Conservation (phyloP, 1,284 basidiomycete species). For the Ustilago nuda region DNA sequence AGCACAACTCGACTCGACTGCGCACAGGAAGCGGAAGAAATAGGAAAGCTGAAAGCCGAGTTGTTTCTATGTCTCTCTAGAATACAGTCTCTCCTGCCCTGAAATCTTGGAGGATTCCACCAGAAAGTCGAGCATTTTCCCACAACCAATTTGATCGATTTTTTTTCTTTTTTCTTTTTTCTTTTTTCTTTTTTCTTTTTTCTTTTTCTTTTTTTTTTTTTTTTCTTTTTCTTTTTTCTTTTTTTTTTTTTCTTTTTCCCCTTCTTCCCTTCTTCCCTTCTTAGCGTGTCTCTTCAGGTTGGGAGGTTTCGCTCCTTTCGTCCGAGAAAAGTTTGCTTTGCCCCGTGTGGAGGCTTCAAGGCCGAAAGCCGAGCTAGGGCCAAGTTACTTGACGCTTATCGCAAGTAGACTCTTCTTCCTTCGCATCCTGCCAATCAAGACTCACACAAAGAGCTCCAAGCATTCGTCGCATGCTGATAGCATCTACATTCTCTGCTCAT, state of each 20-base stretch:
- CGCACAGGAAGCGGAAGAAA: constrained; percentile 38
- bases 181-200: too few species aligned
- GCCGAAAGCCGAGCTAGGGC: too few species aligned
- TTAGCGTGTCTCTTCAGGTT: too few species aligned
- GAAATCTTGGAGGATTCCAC: constrained; percentile 9
- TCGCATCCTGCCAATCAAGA: constrained; percentile 1
- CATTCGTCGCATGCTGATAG: background rate
- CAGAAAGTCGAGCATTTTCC: constrained; percentile 6
- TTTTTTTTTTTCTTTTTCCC: too few species aligned
- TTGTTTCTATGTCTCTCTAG: background rate
- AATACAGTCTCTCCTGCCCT: background rate
- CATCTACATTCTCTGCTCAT: background rate
- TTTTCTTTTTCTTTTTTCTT: too few species aligned
- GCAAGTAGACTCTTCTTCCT: background rate
- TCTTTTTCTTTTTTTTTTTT: too few species aligned
- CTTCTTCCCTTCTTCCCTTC: too few species aligned
- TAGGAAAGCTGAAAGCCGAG: constrained; percentile 21
- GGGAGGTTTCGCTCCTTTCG: too few species aligned
- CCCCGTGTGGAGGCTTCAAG: constrained; percentile 21
- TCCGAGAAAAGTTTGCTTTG: too few species aligned
- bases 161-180: background rate
- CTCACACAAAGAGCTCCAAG: background rate
- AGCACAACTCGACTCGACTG: constrained; percentile 8
- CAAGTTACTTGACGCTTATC: background rate
- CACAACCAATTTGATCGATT: background rate